These are phyloP conservation scores for Cercospora zeae-maydis DNA, from an alignment of 2,329 filamentous ascomycete species.

Conservation along the genomic window DNA sequence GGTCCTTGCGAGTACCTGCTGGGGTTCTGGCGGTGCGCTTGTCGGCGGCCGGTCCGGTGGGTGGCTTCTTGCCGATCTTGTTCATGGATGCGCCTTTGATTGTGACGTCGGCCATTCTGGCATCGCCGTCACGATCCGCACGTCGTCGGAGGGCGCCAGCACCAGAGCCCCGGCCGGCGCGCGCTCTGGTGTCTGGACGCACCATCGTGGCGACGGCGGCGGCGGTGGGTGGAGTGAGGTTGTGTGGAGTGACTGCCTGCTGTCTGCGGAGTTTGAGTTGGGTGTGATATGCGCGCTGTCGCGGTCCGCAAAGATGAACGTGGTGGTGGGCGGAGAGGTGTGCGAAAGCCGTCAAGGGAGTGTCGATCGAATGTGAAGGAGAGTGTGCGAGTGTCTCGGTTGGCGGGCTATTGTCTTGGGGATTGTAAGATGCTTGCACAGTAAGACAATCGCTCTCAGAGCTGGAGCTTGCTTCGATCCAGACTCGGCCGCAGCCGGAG, in stretches of 20 bases:
- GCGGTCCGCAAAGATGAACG: neutral
- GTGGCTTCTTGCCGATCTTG: slow-evolving; percentile 29
- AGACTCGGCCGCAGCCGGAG: neutral
- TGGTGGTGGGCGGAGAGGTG: neutral
- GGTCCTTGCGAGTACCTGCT: slow-evolving; percentile 16
- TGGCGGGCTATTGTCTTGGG: neutral
- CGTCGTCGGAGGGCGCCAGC: slow-evolving; percentile 12
- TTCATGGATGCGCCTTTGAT: slow-evolving; percentile 32
- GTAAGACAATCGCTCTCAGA: slow-evolving; percentile 1
- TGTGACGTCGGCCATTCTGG: slow-evolving; percentile 52
- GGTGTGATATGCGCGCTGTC: neutral
- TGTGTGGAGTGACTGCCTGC: neutral
- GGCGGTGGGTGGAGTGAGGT: neutral
- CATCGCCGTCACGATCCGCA: slow-evolving; percentile 59
- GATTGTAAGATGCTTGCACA: slow-evolving; percentile 2
- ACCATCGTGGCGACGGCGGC: slow-evolving; percentile 10
- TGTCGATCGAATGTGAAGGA: neutral
- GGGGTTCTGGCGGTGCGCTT: slow-evolving; percentile 22
- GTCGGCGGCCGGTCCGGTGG: slow-evolving; percentile 17
- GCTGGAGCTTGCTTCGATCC: neutral
- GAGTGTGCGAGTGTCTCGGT: neutral
- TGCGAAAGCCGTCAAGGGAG: neutral
- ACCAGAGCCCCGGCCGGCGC: neutral
- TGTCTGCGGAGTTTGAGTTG: neutral
- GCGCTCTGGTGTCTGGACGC: slow-evolving; percentile 12